Base-by-base conservation (phyloP, 257 asterid genomes). In the Solanum lignicaule region DNA sequence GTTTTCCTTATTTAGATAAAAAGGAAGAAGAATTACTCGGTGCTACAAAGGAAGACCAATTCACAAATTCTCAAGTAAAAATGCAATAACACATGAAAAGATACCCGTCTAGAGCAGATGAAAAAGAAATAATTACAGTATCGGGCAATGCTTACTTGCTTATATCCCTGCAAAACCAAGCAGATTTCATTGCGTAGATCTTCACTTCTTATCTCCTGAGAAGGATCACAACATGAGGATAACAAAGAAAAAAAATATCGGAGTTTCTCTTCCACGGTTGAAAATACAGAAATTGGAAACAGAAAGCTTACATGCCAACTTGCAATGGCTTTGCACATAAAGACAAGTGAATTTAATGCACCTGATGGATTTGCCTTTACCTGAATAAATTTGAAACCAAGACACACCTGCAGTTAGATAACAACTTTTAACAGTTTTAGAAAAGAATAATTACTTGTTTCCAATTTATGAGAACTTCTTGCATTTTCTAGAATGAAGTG, bases 131-230 rank as follows among this genome's bases (percentile, higher is more conserved):
- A 82, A 52, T 27, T 82, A 82, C 23, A 60, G 87, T n/a, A 75
- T 25, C 36, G 39, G 38, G 81, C 68, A 90, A 11, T 60, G 23
- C 98, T 94, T 90, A 97, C 99, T 90, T 93, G 98, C 92, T 94
- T 97, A 90, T 95, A 95, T 76, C 99, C 98, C 83, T 93, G 96
- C 93, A 97, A 89, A 89, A 97, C 99, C 90, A 93, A 98, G 93
- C 95, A 91, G 58, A 97, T 92, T 90, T 97, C 98, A 81, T 93
- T 95, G 91, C 92, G 98, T 87, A 97, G 90, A 81, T 96, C 98
- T 90, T 92, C 94, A 32, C 98, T 97, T 94, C 96, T 94, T 90
- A 97, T 97, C 93, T 95, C 97, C 99, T 97, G 92, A 39, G 31
- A 90, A 89, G 32, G 72, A 69, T 91, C 68, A 69, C 69, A 15